Base-by-base conservation (phyloP, 176 grass and related monocot species). In the Paspalum notatum region DNA sequence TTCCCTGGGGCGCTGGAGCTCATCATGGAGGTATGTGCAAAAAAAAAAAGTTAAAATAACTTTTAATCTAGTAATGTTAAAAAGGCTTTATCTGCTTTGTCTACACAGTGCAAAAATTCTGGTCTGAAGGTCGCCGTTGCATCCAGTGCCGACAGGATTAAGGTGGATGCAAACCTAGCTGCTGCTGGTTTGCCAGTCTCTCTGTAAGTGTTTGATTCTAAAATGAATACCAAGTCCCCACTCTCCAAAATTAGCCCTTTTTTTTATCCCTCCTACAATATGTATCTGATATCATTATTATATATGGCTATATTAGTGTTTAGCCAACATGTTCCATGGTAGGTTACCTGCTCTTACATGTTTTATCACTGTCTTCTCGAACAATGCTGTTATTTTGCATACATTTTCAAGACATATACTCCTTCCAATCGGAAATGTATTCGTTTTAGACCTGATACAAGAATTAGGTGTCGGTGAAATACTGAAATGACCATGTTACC, bases 101-200 rank as follows among this genome's bases (percentile, higher is more conserved):
- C 53, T 80, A 79, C 54, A 65, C 74, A 99, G 96, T 95, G 96
- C 91, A 99, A 99, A 87, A 78, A 80, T 89, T 82, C 63, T 40
- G 92, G 92, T 76, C 71, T 99, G 41, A 99, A 99, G 83, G 79
- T 99, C 65, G 96, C 96, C 69, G 92, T 99, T 89, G 92, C 96
- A 56, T 99, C 96, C 69, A 99, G 90, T 38, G 96, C 96, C 12
- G 92, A 99, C 80, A 91, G 92, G 80, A 86, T 95, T 86, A 98
- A 98, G 71, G 88, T 98, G 60, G 90, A 98, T 76, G 92, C 92
- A 62, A 98, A 98, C 87, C 83, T 98, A 74, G 82, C 96, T 68
- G 96, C 92, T 67, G 92, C 92, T 82, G 86, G 90, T 82, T 87
- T 95, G 71, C 79, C 92, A 70, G 49, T 82, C 43, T 93, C 92